A percentile compares a stretch with the other conserved stretches of the same genome.
These are phyloP conservation scores for Ascochyta lentis DNA, from an alignment of 2,329 filamentous ascomycete genomes.

Conservation along the genomic window DNA sequence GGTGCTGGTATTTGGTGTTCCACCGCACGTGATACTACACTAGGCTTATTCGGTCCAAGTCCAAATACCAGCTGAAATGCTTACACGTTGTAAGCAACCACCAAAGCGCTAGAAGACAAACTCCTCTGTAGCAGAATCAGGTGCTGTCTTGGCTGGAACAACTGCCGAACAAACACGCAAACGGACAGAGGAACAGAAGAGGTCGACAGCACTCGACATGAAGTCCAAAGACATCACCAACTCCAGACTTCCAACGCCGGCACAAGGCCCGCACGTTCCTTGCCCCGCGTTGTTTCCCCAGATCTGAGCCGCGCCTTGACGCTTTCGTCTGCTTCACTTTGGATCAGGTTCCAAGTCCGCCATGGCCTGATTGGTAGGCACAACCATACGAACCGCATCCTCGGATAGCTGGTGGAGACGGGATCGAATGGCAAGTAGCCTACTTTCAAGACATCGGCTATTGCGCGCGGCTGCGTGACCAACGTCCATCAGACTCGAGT, in stretches of 20 bases:
- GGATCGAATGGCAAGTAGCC: conserved; percentile 8
- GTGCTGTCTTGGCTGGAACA: background rate
- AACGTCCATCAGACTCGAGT: background rate
- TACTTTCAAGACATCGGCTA: conserved; percentile 14
- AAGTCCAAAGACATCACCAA: background rate
- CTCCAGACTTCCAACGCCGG: conserved; percentile 6
- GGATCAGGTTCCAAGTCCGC: background rate
- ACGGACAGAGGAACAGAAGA: background rate
- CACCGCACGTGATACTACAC: no score
- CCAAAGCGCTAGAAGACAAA: no score
- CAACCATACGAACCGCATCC: background rate
- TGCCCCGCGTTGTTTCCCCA: conserved; percentile 12
- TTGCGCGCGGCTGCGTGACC: conserved; percentile 1
- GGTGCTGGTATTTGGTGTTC: no score
- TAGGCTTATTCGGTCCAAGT: no score
- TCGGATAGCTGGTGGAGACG: background rate
- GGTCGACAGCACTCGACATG: background rate
- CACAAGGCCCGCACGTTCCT: background rate
- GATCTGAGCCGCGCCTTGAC: conserved; percentile 1
- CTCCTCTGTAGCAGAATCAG: background rate
- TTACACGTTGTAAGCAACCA: no score
- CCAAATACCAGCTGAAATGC: no score
- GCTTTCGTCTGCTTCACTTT: conserved; percentile 6
- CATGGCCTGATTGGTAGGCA: conserved; percentile 1
- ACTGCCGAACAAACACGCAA: background rate